Percentiles rank a stretch among this genome's conserved stretches.
Evolutionary conservation across 805 yeast species (phyloP).

Genomic region (Teunomyces cretensis): DNA sequence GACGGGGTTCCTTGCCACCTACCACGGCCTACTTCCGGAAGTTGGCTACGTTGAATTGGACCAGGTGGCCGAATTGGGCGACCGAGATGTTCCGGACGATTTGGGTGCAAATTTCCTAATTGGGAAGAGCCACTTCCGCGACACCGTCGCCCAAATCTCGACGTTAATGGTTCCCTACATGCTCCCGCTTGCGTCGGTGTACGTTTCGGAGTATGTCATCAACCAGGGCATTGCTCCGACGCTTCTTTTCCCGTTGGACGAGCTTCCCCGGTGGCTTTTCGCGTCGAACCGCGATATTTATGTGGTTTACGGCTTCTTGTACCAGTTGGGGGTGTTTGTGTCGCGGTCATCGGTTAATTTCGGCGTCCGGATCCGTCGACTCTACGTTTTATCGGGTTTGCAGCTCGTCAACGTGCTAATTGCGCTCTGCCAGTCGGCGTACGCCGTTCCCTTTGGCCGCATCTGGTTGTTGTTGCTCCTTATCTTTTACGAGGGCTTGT

Average conservation of each 20-base stretch:
- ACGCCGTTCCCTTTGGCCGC: constrained; percentile 51
- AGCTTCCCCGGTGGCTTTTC: constrained; percentile 61
- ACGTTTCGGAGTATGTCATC: constrained; percentile 80
- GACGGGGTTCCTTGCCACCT: constrained; percentile 44
- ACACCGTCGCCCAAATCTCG: constrained; percentile 28
- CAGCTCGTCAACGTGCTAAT: constrained; percentile 65
- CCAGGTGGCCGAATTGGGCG: too few species aligned
- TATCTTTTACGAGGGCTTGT: constrained; percentile 81
- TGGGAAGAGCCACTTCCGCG: constrained; percentile 14
- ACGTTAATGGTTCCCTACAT: constrained; percentile 64
- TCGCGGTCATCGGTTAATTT: constrained; percentile 81
- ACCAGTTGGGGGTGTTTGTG: constrained; percentile 89
- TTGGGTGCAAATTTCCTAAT: neutral
- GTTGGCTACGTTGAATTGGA: constrained; percentile 1
- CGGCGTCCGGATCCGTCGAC: constrained; percentile 52
- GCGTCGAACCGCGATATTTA: constrained; percentile 75
- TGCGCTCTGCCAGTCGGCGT: constrained; percentile 64
- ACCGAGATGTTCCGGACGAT: neutral
- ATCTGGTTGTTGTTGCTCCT: constrained; percentile 63
- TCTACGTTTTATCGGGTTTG: constrained; percentile 63
- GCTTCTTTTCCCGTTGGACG: constrained; percentile 68
- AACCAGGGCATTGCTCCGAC: constrained; percentile 94
- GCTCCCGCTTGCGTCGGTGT: constrained; percentile 82
- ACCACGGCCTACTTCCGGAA: constrained; percentile 15
- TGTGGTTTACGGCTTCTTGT: constrained; percentile 85